A percentile compares a stretch with the other conserved stretches of the same genome.
phyloP scores from a whole-genome alignment of 2,329 filamentous ascomycete species.

The Sclerotinia subarctica region DNA sequence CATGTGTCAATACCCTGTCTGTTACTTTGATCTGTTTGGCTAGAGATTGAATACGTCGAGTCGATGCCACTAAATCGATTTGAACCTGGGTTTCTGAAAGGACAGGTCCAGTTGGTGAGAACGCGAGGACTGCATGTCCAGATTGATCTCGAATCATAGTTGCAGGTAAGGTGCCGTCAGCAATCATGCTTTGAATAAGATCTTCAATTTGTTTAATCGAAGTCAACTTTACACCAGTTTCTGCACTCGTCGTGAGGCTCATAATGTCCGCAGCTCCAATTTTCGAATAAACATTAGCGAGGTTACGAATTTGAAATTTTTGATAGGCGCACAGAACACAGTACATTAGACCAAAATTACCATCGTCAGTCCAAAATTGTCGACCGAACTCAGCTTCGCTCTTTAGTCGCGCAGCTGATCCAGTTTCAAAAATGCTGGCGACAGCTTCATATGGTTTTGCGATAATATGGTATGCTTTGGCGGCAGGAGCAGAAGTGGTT shows the following conservation, averaged over 20 bases:
- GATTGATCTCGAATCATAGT: conserved; percentile 42
- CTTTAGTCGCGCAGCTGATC: conserved; percentile 57
- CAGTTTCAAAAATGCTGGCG: conserved; percentile 63
- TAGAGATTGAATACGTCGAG: conserved; percentile 46
- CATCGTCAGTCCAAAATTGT: conserved; percentile 64
- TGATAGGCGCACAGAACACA: conserved; percentile 70
- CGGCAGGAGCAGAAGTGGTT: conserved; percentile 50
- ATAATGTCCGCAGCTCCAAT: conserved; percentile 55
- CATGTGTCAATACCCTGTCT: conserved; percentile 53
- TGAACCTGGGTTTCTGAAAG: conserved; percentile 53
- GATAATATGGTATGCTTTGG: conserved; percentile 55
- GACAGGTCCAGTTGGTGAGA: conserved; percentile 44
- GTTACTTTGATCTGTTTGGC: conserved; percentile 49
- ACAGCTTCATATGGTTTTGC: conserved; percentile 70
- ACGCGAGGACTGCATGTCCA: conserved; percentile 50
- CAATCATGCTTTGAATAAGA: conserved; percentile 56
- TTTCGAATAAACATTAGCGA: conserved; percentile 68
- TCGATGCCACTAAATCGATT: conserved; percentile 44
- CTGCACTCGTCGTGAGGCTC: conserved; percentile 50
- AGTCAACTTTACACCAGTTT: conserved; percentile 47
- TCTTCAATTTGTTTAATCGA: conserved; percentile 44
- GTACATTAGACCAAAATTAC: conserved; percentile 67
- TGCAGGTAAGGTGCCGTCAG: conserved; percentile 51
- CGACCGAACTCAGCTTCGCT: conserved; percentile 60
- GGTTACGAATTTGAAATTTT: conserved; percentile 69